phyloP scores from a whole-genome alignment of 495 filamentous ascomycete species.

The Clavariopsis aquatica region DNA sequence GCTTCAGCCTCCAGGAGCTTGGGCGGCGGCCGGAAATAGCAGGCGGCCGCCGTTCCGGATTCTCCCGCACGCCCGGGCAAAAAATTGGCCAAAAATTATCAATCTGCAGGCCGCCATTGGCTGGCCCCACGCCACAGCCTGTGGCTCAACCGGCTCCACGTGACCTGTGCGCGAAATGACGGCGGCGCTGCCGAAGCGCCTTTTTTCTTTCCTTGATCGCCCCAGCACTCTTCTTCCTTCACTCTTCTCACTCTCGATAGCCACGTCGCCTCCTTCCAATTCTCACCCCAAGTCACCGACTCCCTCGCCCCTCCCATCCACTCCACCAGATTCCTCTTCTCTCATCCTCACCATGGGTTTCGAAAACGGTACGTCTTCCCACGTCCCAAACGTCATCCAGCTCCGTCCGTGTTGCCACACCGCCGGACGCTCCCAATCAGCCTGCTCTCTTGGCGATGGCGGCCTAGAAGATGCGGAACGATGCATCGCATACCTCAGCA shows the following conservation, averaged over 20 bases:
- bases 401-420: slow-evolving; percentile 14
- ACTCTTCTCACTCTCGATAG: slow-evolving; percentile 1
- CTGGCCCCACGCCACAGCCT: slow-evolving; percentile 5
- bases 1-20: not conserved
- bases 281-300: not conserved
- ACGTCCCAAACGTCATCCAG: slow-evolving; percentile 21
- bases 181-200: slow-evolving; percentile 10
- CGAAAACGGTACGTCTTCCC: slow-evolving; percentile 34
- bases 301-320: not conserved
- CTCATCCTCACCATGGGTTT: slow-evolving; percentile 40
- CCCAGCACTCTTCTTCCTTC: slow-evolving; percentile 11
- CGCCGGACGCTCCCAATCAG: slow-evolving; percentile 11
- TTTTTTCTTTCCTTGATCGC: slow-evolving; percentile 23
- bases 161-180: slow-evolving; percentile 2
- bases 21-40: not conserved
- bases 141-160: slow-evolving; percentile 12
- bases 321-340: not conserved
- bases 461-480: not conserved
- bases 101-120: slow-evolving; percentile 11
- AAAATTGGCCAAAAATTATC: too few species aligned
- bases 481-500: not conserved
- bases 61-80: not conserved
- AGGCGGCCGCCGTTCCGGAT: not conserved
- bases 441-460: not conserved
- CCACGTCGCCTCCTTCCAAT: slow-evolving; percentile 3